phyloP scores from a whole-genome alignment of 106 monocot species.

The Xerophyta viscosa region DNA sequence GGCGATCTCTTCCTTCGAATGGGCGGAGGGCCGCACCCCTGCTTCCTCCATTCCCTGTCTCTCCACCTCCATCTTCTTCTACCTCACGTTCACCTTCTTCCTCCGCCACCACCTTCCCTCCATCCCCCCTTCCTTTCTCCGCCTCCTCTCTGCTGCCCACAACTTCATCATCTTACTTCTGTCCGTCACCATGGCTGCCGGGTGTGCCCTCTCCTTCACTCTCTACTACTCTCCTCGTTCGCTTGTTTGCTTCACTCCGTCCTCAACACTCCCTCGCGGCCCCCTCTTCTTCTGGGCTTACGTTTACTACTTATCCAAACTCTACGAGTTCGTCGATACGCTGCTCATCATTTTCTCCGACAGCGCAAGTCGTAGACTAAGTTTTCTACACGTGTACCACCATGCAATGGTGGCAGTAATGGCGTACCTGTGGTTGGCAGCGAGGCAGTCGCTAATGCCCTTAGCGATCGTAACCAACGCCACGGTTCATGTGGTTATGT shows the following conservation, averaged over 20 bases:
- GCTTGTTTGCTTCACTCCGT: slow-evolving; percentile 54
- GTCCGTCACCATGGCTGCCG: slow-evolving; percentile 54
- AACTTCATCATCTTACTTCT: slow-evolving; percentile 53
- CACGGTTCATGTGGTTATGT: slow-evolving; percentile 76
- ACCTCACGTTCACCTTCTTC: slow-evolving; percentile 3
- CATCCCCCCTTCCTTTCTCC: slow-evolving; percentile 22
- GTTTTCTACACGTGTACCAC: slow-evolving; percentile 97
- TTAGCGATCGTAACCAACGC: slow-evolving; percentile 84
- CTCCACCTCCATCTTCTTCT: slow-evolving; percentile 34
- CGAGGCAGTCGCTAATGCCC: slow-evolving; percentile 70
- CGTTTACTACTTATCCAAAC: slow-evolving; percentile 93
- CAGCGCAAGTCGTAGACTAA: slow-evolving; percentile 24
- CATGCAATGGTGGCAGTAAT: slow-evolving; percentile 72
- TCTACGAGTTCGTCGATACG: slow-evolving; percentile 90
- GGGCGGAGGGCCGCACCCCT: slow-evolving; percentile 27
- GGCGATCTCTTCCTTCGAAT: slow-evolving; percentile 35
- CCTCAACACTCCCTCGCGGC: slow-evolving; percentile 22
- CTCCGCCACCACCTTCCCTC: slow-evolving; percentile 18
- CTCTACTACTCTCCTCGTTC: slow-evolving; percentile 22
- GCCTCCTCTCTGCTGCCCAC: slow-evolving; percentile 36
- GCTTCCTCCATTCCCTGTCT: slow-evolving; percentile 36
- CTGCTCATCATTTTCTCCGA: slow-evolving; percentile 59
- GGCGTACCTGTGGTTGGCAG: slow-evolving; percentile 69
- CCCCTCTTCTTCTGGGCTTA: slow-evolving; percentile 92
- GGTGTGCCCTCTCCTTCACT: slow-evolving; percentile 50